Conservation (phyloP, 345 rosid genomes). For the Noccaea bulbosa region DNA sequence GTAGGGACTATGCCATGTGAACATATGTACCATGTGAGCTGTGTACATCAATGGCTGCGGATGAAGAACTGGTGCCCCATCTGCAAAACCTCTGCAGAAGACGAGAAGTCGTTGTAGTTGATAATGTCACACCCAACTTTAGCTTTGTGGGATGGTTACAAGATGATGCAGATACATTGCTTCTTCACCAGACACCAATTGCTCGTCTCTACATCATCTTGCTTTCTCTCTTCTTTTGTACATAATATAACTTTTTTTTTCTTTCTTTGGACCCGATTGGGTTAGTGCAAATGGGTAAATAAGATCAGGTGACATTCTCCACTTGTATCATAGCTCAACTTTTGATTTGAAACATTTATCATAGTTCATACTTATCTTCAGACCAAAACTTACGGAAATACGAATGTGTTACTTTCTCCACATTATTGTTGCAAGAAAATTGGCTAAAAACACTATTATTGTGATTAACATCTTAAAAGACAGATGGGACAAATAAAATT, state of each 20-base stretch:
- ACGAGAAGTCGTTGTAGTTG: constrained; percentile 29
- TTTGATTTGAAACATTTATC: constrained; percentile 3
- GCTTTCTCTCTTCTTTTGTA: constrained; percentile 32
- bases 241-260: constrained; percentile 9
- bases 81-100: constrained; percentile 72
- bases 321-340: constrained; percentile 23
- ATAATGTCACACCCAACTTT: constrained; percentile 26
- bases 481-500: background rate
- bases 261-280: constrained; percentile 24
- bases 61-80: constrained; percentile 97
- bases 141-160: constrained; percentile 31
- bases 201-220: constrained; percentile 40
- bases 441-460: background rate
- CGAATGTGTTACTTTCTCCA: background rate
- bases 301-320: constrained; percentile 26
- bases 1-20: constrained; percentile 75
- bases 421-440: background rate
- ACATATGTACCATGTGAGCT: constrained; percentile 72
- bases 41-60: constrained; percentile 85
- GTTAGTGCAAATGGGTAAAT: constrained; percentile 21
- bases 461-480: background rate
- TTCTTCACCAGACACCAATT: constrained; percentile 16
- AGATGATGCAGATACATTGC: constrained; percentile 41
- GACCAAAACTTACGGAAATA: background rate
- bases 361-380: background rate